Evolutionary conservation across 352 stramenopile genomes (phyloP).

Genomic region (Phytopythium aichiense): DNA sequence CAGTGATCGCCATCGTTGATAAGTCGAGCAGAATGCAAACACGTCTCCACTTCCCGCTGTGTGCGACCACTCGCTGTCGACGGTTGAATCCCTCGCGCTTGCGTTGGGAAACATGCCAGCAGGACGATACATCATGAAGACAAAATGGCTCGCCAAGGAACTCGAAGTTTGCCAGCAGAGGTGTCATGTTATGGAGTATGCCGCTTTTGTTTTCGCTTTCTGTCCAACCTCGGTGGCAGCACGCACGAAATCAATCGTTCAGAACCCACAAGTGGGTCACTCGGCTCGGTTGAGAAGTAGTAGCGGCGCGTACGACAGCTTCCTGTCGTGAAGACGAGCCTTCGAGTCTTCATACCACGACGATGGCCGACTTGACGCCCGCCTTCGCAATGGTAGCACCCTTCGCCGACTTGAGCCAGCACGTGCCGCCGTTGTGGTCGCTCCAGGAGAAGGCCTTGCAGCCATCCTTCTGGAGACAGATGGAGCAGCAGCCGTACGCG

Average conservation of each 20-base stretch:
- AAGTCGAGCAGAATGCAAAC: no score
- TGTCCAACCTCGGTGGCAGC: not conserved
- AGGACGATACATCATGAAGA: no score
- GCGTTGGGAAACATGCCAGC: no score
- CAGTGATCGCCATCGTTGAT: no score
- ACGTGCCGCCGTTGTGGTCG: conserved; percentile 30
- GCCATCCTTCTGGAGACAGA: conserved; percentile 11
- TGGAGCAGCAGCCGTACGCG: conserved; percentile 19
- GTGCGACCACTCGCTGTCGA: no score
- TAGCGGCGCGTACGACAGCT: not conserved
- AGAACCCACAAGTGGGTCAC: not conserved
- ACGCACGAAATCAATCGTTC: not conserved
- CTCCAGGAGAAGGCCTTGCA: conserved; percentile 39
- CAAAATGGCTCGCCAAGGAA: no score
- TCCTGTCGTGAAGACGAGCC: not conserved
- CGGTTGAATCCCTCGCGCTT: no score
- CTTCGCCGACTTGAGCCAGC: conserved; percentile 41
- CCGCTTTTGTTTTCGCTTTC: not conserved
- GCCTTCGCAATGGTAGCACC: conserved; percentile 29
- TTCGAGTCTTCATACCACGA: not conserved
- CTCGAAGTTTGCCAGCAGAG: not conserved
- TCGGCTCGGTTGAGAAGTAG: not conserved
- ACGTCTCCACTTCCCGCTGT: no score
- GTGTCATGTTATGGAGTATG: not conserved
- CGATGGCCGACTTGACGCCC: conserved; percentile 49